phyloP scores from a whole-genome alignment of 371 early-diverging fungal species.

The Actinomortierella ambigua region DNA sequence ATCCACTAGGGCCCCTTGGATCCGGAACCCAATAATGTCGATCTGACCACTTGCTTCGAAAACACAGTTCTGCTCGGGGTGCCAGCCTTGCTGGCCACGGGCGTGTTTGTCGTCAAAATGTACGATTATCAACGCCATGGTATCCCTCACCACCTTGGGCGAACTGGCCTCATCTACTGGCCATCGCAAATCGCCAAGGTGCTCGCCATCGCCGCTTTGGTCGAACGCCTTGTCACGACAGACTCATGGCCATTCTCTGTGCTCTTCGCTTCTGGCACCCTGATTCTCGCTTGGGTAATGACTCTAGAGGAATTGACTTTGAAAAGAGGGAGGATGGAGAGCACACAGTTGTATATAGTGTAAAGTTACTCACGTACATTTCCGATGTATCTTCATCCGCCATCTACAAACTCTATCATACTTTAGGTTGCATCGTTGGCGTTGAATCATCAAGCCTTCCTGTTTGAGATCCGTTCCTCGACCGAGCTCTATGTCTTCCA shows the following conservation, averaged over 20 bases:
- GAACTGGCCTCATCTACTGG: conserved; percentile 35
- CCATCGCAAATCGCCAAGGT: conserved; percentile 16
- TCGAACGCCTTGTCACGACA: too few relatives aligned
- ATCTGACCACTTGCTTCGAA: conserved; percentile 19
- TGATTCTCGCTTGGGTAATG: too few relatives aligned
- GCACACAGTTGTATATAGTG: too few relatives aligned
- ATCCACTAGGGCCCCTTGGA: conserved; percentile 15
- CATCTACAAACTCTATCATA: too few relatives aligned
- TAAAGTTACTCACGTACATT: too few relatives aligned
- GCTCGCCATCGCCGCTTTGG: too few relatives aligned
- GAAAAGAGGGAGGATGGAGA: too few relatives aligned
- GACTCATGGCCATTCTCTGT: too few relatives aligned
- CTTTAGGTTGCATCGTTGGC: too few relatives aligned
- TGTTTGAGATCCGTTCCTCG: conserved; percentile 23
- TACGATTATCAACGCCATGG: conserved; percentile 7
- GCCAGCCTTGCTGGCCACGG: conserved; percentile 12
- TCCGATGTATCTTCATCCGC: too few relatives aligned
- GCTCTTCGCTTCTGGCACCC: too few relatives aligned
- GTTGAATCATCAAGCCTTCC: conserved; percentile 13
- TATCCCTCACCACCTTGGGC: conserved; percentile 21
- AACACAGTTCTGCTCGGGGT: conserved; percentile 15
- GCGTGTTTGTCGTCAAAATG: conserved; percentile 8
- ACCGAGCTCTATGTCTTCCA: conserved; percentile 11
- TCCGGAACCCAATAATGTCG: conserved; percentile 1
- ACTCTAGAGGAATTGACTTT: too few relatives aligned